Conservation (phyloP, 768 basidiomycete species). For the Tulasnella sp. region DNA sequence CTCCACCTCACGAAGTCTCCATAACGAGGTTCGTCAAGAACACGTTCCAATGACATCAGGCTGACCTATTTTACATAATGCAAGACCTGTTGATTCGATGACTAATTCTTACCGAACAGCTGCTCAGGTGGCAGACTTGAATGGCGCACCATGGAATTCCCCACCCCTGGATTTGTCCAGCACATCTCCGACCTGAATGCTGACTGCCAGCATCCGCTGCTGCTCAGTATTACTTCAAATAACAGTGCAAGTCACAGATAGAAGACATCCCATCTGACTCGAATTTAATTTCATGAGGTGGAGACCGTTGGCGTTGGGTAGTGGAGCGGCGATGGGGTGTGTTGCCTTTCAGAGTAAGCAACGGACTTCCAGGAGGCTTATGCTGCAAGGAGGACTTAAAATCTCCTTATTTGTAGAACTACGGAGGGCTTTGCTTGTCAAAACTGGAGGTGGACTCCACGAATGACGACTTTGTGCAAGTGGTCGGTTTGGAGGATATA, state of each 20-base stretch:
- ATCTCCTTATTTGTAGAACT: not conserved
- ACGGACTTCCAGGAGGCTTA: not conserved
- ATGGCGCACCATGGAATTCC: not conserved
- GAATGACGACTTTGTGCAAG: not conserved
- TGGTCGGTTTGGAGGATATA: not conserved
- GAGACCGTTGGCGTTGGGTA: not conserved
- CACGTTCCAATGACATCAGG: not conserved
- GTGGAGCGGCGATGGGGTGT: not conserved
- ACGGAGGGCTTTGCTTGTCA: not conserved
- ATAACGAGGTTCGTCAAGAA: not conserved
- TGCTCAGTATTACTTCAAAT: not conserved
- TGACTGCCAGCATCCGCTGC: not conserved
- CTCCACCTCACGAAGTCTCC: not conserved
- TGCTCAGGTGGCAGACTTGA: not conserved
- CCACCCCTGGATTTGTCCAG: not conserved
- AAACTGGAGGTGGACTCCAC: not conserved
- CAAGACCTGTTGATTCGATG: not conserved
- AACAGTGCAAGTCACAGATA: too few species aligned
- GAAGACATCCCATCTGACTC: too few species aligned
- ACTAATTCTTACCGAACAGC: not conserved
- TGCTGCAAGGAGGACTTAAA: not conserved
- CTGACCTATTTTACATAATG: not conserved
- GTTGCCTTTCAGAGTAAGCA: not conserved
- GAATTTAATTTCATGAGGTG: not conserved
- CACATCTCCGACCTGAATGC: not conserved